Conservation (phyloP, 2,329 filamentous ascomycete species). For the Fusarium oxysporum region DNA sequence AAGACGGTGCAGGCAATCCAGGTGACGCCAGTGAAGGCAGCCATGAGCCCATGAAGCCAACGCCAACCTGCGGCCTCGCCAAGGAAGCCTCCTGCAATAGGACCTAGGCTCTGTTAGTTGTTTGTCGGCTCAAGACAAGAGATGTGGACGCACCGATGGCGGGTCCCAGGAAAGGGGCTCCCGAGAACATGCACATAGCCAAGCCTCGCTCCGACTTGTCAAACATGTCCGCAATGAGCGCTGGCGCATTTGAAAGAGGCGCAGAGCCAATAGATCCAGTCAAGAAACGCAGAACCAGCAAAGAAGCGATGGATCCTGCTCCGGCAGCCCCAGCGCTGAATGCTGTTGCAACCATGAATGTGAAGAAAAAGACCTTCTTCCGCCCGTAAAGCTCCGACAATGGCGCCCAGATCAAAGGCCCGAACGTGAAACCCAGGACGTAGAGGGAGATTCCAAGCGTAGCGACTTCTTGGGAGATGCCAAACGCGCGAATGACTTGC, state of each 20-base stretch:
- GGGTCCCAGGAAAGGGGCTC: constrained; percentile 54
- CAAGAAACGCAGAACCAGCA: constrained; percentile 47
- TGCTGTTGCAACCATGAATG: constrained; percentile 65
- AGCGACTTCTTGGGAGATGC: constrained; percentile 61
- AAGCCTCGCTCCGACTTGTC: constrained; percentile 60
- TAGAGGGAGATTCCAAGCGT: constrained; percentile 73
- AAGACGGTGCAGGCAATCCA: constrained; percentile 55
- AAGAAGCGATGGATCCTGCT: constrained; percentile 64
- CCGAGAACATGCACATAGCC: constrained; percentile 66
- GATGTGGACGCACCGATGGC: constrained; percentile 1
- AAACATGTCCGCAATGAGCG: constrained; percentile 47
- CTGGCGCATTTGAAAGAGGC: constrained; percentile 10
- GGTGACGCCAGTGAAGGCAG: constrained; percentile 56
- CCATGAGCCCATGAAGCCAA: constrained; percentile 54
- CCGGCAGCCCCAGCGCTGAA: constrained; percentile 72
- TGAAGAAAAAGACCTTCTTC: constrained; percentile 67
- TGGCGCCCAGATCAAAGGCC: constrained; percentile 73
- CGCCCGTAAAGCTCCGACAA: constrained; percentile 72
- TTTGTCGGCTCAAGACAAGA: fast-evolving
- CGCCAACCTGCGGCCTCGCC: constrained; percentile 67
- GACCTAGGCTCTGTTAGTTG: constrained; percentile 47
- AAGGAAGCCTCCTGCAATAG: constrained; percentile 68
- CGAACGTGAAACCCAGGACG: constrained; percentile 70
- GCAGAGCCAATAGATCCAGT: constrained; percentile 3
- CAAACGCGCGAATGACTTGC: constrained; percentile 66